Evolutionary conservation across 257 asterid genomes (phyloP).

Genomic region (Primulina huaijiensis): DNA sequence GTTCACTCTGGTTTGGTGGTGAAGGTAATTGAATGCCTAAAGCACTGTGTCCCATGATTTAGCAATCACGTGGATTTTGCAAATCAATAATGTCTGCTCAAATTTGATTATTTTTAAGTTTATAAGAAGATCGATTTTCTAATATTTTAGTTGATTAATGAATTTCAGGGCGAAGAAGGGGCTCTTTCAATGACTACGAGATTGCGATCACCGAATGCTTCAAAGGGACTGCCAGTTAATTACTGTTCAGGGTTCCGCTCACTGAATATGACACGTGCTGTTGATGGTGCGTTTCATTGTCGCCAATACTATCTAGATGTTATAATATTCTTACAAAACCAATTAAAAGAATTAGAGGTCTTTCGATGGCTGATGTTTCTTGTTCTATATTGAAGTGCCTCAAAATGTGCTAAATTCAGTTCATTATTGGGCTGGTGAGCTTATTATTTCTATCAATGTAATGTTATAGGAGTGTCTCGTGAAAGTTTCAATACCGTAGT

Average conservation of each 20-base stretch:
- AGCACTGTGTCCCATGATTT: neutral
- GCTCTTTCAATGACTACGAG: slow-evolving; percentile 97
- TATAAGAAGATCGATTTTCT: no score
- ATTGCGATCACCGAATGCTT: slow-evolving; percentile 63
- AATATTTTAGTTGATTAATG: neutral
- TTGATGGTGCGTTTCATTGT: slow-evolving; percentile 53
- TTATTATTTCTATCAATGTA: slow-evolving; percentile 6
- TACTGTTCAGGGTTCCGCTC: slow-evolving; percentile 97
- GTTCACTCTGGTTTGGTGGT: slow-evolving; percentile 93
- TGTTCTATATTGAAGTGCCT: slow-evolving; percentile 5
- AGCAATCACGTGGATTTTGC: neutral
- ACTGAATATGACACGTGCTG: slow-evolving; percentile 39
- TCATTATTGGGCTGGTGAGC: neutral
- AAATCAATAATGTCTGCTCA: neutral
- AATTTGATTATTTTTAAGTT: no score
- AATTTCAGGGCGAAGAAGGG: slow-evolving; percentile 93
- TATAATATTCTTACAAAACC: no score
- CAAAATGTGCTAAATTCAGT: slow-evolving; percentile 2
- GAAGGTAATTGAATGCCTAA: slow-evolving; percentile 46
- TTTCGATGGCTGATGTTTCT: neutral
- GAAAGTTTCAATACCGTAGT: slow-evolving; percentile 70
- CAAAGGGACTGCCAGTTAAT: slow-evolving; percentile 89
- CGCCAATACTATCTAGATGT: slow-evolving; percentile 8
- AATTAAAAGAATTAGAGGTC: no score
- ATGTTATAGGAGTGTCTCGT: slow-evolving; percentile 74